Evolutionary conservation across 2,329 filamentous ascomycete genomes (phyloP).

Genomic region (Diplodia seriata): DNA sequence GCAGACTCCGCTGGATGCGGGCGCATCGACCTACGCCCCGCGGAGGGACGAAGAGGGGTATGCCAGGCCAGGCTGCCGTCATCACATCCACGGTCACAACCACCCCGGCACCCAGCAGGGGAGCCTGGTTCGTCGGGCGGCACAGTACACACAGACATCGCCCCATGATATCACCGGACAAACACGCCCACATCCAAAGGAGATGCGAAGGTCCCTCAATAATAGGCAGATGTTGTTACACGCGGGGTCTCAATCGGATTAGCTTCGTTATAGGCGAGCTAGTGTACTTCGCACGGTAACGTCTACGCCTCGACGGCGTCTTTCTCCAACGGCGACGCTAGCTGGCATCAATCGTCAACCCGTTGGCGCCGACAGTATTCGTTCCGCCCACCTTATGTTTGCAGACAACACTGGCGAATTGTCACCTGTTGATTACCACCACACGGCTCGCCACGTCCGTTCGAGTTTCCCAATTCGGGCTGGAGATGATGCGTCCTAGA

Average conservation of each 20-base stretch:
- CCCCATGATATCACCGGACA: not conserved
- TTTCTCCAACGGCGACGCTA: not conserved
- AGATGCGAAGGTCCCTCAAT: not conserved
- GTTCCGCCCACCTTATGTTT: not conserved
- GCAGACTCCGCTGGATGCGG: not conserved
- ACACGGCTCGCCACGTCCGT: too few species aligned
- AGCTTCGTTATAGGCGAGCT: not conserved
- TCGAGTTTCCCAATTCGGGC: not conserved
- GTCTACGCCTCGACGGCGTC: too few species aligned
- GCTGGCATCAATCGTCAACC: not conserved
- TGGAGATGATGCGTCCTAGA: not conserved
- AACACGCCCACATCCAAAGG: not conserved
- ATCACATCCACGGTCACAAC: not conserved
- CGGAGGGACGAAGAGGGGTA: conserved; percentile 10
- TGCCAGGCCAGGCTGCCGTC: not conserved
- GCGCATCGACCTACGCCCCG: not conserved
- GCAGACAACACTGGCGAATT: not conserved
- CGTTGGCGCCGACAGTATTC: not conserved
- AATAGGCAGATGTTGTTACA: not conserved
- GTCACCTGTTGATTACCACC: too few species aligned
- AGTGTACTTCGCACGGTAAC: not conserved
- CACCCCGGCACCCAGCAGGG: not conserved
- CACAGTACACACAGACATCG: not conserved
- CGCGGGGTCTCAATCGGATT: not conserved
- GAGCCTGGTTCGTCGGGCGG: not conserved